Conservation (phyloP, 805 yeast genomes). For the Ogataea ganodermae region DNA sequence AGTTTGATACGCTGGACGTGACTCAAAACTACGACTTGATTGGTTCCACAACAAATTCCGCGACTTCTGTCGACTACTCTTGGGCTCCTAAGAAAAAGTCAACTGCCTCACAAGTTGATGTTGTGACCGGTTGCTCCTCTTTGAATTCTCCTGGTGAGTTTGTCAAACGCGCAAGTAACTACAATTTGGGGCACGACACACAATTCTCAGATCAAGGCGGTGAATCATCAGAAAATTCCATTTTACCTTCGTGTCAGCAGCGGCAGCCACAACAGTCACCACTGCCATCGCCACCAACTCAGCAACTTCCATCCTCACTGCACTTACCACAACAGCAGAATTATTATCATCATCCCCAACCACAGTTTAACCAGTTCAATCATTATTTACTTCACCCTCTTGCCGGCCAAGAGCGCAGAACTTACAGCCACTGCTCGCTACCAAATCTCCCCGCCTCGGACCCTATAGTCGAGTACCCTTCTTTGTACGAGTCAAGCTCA, state of each 20-base stretch:
- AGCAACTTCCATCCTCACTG: neutral
- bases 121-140: neutral
- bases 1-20: slow-evolving; percentile 22
- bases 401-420: slow-evolving; percentile 9
- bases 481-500: slow-evolving; percentile 21
- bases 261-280: neutral
- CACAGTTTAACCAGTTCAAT: slow-evolving; percentile 10
- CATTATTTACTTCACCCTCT: slow-evolving; percentile 20
- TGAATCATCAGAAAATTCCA: neutral
- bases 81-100: neutral
- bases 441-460: slow-evolving; percentile 22
- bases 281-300: neutral
- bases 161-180: slow-evolving; percentile 2
- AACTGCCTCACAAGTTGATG: neutral
- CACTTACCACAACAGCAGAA: neutral
- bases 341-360: neutral
- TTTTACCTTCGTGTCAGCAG: slow-evolving; percentile 1
- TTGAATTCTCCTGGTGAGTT: slow-evolving; percentile 2
- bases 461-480: slow-evolving; percentile 23
- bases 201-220: slow-evolving; percentile 2
- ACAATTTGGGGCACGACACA: neutral
- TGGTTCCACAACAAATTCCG: slow-evolving; percentile 7
- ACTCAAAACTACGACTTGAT: slow-evolving; percentile 17
- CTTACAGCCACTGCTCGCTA: slow-evolving; percentile 8
- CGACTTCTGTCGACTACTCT: slow-evolving; percentile 12